phyloP scores from a whole-genome alignment of 2,329 filamentous ascomycete species.

The Mycosphaerella arachidis region DNA sequence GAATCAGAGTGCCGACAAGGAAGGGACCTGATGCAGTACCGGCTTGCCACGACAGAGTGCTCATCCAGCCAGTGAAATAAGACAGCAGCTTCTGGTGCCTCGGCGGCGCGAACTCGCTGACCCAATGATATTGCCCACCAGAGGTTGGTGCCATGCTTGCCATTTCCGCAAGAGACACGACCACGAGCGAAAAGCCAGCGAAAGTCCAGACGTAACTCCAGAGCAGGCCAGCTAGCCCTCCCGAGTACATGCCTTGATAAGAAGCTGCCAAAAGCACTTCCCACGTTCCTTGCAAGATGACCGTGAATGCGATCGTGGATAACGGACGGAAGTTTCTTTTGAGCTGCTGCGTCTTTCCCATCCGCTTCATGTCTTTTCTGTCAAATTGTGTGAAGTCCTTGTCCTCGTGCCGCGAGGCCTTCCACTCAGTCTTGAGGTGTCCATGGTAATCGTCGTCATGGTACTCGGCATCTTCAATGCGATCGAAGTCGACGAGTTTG shows the following conservation, averaged over 20 bases:
- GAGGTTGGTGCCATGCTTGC: slow-evolving; percentile 33
- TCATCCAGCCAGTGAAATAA: slow-evolving; percentile 44
- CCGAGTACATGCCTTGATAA: slow-evolving; percentile 19
- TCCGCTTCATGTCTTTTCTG: slow-evolving; percentile 41
- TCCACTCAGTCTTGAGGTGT: slow-evolving; percentile 10
- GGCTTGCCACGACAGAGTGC: slow-evolving; percentile 48
- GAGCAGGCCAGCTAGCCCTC: slow-evolving; percentile 27
- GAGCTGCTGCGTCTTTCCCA: slow-evolving; percentile 48
- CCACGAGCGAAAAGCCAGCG: slow-evolving; percentile 22
- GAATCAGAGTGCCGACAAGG: slow-evolving; percentile 46
- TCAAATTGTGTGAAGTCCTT: slow-evolving; percentile 27
- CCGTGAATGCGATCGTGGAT: slow-evolving; percentile 47
- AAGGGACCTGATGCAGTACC: slow-evolving; percentile 47
- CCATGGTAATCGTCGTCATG: slow-evolving; percentile 18
- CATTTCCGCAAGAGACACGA: slow-evolving; percentile 30
- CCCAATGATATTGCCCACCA: slow-evolving; percentile 32
- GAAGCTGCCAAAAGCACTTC: slow-evolving; percentile 40
- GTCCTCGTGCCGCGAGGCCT: slow-evolving; percentile 7
- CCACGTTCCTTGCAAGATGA: slow-evolving; percentile 50
- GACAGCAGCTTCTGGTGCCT: slow-evolving; percentile 28
- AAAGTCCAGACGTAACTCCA: slow-evolving; percentile 29
- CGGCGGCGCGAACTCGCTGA: slow-evolving; percentile 30
- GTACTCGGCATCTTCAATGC: slow-evolving; percentile 16
- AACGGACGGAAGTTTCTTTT: slow-evolving; percentile 47
- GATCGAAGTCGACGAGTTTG: slow-evolving; percentile 14